Base-by-base conservation (phyloP, 2,329 filamentous ascomycete species). In the Pestalotiopsis sp. region DNA sequence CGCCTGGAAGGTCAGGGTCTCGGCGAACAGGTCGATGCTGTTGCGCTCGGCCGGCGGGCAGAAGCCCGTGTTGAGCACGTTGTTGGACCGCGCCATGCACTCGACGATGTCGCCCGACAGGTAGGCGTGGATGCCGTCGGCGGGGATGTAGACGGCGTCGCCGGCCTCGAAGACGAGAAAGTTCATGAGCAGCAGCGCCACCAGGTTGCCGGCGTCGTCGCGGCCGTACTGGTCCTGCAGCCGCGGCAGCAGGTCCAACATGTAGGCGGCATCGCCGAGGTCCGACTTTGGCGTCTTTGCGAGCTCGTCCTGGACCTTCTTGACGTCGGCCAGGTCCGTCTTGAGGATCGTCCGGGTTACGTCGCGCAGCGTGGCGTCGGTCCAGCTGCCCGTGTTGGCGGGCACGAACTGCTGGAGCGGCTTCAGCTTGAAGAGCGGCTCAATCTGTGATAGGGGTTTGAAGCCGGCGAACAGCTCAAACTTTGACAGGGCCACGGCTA, bases 381-480 rank as follows among this genome's bases (percentile, higher is more conserved):
- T 84, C 80, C 90, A 90, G 4, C 78, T 74, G 9, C 76, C 76
- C 27, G 83, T 79, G 57, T 76, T 75, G 14, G 78, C 65, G 0
- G 87, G 87, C 0, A 89, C 75, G 74, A 90, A 91, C 1, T 79
- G 78, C 61, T 85, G 80, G 0, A 92, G 80, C 3, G 85, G 82
- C 36, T 86, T 80, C 31, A 92, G 80, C 56, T 85, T 79, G 74
- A 94, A 85, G 1, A 94, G 79, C 0, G 82, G 76, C 39, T 88
- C 79, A 68, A 94, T 90, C 2, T 90, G 83, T 11, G 79, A 75
- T 0, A 92, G 81, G 0, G 91, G 89, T 75, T 93, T 94, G 82
- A 90, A 94, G 5, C 92, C 92, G 11, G 89, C 90, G 73, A 95
- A 94, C 0, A 92, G 89, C 77, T 94, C 92, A 74, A 95, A 94